Percentiles rank a stretch among this genome's conserved stretches.
Conservation (phyloP, 2,329 filamentous ascomycete species). For the Claviceps maximensis region DNA sequence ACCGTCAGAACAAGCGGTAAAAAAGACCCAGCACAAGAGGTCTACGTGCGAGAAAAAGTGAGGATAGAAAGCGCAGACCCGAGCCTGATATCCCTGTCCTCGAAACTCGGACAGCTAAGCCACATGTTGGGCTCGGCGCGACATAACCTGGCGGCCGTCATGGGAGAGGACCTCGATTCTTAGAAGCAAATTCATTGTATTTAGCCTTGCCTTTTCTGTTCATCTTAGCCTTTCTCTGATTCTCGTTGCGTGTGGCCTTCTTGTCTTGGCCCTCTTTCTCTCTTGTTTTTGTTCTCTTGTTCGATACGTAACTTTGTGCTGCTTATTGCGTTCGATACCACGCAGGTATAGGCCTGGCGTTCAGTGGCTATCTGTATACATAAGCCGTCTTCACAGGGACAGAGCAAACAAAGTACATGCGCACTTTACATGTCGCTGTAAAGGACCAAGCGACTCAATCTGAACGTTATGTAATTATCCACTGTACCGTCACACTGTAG, state of each 20-base stretch:
- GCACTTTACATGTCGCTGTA: too few relatives aligned
- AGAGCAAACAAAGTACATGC: too few relatives aligned
- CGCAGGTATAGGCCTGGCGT: neutral
- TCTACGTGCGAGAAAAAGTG: slow-evolving; percentile 81
- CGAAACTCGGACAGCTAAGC: slow-evolving; percentile 68
- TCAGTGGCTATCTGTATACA: neutral
- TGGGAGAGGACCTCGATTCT: slow-evolving; percentile 41
- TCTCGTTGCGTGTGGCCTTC: neutral
- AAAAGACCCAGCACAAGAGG: slow-evolving; percentile 34
- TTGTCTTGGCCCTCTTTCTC: neutral
- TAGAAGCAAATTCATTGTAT: too few relatives aligned
- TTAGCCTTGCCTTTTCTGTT: neutral
- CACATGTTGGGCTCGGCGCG: slow-evolving; percentile 58
- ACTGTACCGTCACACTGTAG: too few relatives aligned
- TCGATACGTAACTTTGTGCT: neutral
- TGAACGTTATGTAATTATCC: too few relatives aligned
- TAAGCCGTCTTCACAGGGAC: neutral
- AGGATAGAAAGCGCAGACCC: slow-evolving; percentile 83
- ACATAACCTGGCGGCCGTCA: slow-evolving; percentile 61
- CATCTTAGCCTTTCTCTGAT: neutral
- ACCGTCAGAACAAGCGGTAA: slow-evolving; percentile 12
- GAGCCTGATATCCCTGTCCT: slow-evolving; percentile 66
- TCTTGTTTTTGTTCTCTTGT: neutral
- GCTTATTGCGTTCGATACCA: neutral
- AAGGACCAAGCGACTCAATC: too few relatives aligned